These are phyloP conservation scores for Cryphonectria nitschkei DNA, from an alignment of 2,329 filamentous ascomycete species.

Conservation along the genomic window DNA sequence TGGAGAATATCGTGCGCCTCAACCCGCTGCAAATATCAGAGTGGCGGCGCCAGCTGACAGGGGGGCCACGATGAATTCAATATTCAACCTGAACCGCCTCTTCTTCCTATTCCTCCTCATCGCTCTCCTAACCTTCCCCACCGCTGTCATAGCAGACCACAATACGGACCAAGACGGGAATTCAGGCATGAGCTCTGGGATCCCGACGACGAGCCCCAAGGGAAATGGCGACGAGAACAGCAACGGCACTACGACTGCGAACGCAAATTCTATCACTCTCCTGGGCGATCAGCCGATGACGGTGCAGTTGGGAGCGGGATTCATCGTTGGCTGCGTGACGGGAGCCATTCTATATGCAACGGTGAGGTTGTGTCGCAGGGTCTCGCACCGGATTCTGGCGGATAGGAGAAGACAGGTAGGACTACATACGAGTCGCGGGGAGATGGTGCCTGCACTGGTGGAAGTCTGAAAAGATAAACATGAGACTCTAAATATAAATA, in stretches of 20 bases:
- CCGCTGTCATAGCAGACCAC: neutral
- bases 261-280: neutral
- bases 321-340: conserved; percentile 25
- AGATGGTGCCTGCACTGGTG: neutral
- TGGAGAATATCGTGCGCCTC: neutral
- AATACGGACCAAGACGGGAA: neutral
- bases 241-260: neutral
- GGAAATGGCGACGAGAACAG: neutral
- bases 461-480: neutral
- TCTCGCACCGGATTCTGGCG: neutral
- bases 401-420: neutral
- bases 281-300: conserved; percentile 20
- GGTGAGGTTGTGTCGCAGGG: neutral
- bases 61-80: neutral
- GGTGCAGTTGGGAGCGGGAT: conserved; percentile 24
- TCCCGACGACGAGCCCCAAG: neutral
- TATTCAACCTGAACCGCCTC: neutral
- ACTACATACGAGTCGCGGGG: neutral
- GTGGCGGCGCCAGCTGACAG: neutral
- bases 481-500: neutral
- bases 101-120: neutral
- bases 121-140: neutral
- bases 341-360: conserved; percentile 16
- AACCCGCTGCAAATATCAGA: neutral
- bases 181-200: neutral